These are phyloP conservation scores for Chernovozyma sophiae-reginae DNA, from an alignment of 1,139 yeast species.

Conservation along the genomic window DNA sequence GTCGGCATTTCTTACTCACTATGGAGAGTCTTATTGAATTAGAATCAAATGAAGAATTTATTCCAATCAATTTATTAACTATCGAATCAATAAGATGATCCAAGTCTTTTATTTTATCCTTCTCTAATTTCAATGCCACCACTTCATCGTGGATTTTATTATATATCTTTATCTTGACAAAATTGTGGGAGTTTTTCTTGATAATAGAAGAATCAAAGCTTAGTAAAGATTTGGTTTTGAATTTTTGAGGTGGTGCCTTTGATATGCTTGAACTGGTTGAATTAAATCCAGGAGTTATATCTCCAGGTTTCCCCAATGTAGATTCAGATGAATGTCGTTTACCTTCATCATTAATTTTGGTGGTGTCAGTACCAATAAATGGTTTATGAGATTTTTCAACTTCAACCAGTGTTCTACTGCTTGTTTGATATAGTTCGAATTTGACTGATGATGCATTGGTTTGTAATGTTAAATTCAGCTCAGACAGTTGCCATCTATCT, in stretches of 20 bases:
- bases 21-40: slow-evolving; percentile 3
- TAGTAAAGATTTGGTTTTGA: background rate
- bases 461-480: slow-evolving; percentile 3
- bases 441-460: slow-evolving; percentile 3
- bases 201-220: background rate
- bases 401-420: slow-evolving; percentile 5
- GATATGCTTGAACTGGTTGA: background rate
- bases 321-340: background rate
- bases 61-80: background rate
- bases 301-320: background rate
- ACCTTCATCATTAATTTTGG: background rate
- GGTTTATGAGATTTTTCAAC: background rate
- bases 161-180: slow-evolving; percentile 5
- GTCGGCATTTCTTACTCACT: slow-evolving; percentile 5
- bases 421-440: slow-evolving; percentile 5
- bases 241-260: background rate
- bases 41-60: background rate
- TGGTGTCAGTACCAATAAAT: background rate
- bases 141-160: slow-evolving; percentile 4
- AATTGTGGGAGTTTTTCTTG: background rate
- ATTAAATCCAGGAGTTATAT: background rate
- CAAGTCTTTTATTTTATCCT: slow-evolving; percentile 1
- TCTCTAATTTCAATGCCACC: slow-evolving; percentile 3
- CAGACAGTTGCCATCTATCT: slow-evolving; percentile 1
- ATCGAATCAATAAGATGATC: slow-evolving; percentile 1